A percentile compares a stretch with the other conserved stretches of the same genome.
Evolutionary conservation across 2,329 filamentous ascomycete genomes (phyloP).

Genomic region (Pseudomassariella vexata): DNA sequence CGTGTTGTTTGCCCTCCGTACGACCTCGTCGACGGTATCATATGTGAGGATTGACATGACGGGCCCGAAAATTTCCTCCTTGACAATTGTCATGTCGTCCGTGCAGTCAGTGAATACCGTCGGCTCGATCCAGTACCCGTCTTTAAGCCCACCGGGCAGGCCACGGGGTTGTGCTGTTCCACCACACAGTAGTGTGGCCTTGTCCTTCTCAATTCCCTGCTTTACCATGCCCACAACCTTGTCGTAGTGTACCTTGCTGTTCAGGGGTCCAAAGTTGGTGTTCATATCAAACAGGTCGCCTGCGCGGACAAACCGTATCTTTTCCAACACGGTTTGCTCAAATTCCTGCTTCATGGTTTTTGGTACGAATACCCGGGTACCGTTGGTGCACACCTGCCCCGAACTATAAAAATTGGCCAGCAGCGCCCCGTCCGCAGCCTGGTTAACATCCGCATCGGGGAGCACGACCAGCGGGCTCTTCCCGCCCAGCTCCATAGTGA

Average conservation of each 20-base stretch:
- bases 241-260: conserved; percentile 65
- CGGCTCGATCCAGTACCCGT: conserved; percentile 79
- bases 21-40: conserved; percentile 61
- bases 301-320: conserved; percentile 63
- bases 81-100: conserved; percentile 72
- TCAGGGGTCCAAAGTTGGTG: conserved; percentile 82
- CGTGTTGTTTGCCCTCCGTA: conserved; percentile 70
- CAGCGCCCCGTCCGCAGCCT: conserved; percentile 85
- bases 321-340: conserved; percentile 62
- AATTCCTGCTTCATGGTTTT: conserved; percentile 58
- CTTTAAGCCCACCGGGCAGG: conserved; percentile 41
- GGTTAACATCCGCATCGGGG: conserved; percentile 70
- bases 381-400: conserved; percentile 90
- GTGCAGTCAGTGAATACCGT: conserved; percentile 84
- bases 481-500: conserved; percentile 88
- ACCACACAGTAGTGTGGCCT: conserved; percentile 68
- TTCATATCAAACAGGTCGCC: conserved; percentile 65
- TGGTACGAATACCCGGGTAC: conserved; percentile 81
- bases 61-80: conserved; percentile 84
- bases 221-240: conserved; percentile 76
- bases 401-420: conserved; percentile 92
- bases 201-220: conserved; percentile 68
- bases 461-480: conserved; percentile 79
- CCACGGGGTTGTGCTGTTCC: conserved; percentile 54
- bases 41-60: conserved; percentile 80